Evolutionary conservation across 2,329 filamentous ascomycete species (phyloP), one percentile per base, ranked within the genome.

Genomic region (Cryphonectria carpinicola): DNA sequence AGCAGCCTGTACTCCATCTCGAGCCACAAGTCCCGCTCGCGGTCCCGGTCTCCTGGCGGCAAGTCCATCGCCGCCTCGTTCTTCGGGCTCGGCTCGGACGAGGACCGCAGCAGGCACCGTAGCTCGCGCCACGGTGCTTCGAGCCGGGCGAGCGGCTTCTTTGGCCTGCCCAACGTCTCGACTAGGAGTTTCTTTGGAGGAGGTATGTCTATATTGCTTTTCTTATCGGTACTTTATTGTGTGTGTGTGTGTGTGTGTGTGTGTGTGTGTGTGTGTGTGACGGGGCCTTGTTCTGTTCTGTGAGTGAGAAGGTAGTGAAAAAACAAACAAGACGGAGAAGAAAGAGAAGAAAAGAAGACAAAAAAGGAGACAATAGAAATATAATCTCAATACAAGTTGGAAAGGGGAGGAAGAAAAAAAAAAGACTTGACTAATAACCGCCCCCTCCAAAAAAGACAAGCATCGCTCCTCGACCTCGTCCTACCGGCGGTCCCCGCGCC

Each of bases 401-500:
- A 32, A 32, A 32, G 28, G 28, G 28, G 2, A 28, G 2, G 28
- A 28, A 28, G 32, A 3, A 32, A 32, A 32, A 4, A 32, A 3
- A 49, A 28, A 13, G 4, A 8, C 13, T 14, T 14, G 7, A 54
- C 52, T 56, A 28, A 56, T 10, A 56, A 28, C 14, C 13, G 14
- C 11, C 54, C 35, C 14, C 58, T 56, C 65, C 65, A 71, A 69
- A 67, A 8, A 41, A 72, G 71, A 72, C 69, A 72, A 72, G 52
- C 71, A 72, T 56, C 71, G 71, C 56, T 65, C 71, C 56, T 71
- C 71, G 7, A 72, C 87, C 37, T 88, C 88, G 58, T 91, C 92
- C 78, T 95, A 94, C 82, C 93, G 93, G 78, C 92, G 93, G 77
- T 92, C 93, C 25, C 93, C 95, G 2, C 92, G 95, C 75, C 86